phyloP scores from a whole-genome alignment of 257 asterid genomes.

The Anisodus acutangulus region DNA sequence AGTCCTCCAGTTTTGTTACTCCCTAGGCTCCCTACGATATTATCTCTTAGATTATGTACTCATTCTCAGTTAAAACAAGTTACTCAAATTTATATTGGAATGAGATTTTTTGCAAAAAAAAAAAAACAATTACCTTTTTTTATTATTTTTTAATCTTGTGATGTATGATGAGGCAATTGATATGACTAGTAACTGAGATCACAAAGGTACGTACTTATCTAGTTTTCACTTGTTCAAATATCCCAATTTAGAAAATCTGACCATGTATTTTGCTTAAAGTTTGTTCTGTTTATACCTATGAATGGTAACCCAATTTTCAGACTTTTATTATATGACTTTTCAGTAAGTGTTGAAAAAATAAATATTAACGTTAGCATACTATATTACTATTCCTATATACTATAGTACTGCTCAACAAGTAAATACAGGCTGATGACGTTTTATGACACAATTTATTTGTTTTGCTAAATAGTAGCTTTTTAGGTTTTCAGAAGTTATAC shows the following conservation, averaged over 20 bases:
- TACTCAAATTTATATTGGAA: background rate
- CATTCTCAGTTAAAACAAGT: slow-evolving; percentile 24
- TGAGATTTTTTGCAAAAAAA: background rate
- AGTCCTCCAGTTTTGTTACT: slow-evolving; percentile 11
- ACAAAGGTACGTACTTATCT: background rate
- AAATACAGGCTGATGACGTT: slow-evolving; percentile 18
- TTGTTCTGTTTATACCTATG: background rate
- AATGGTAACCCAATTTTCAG: background rate
- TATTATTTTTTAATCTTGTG: background rate
- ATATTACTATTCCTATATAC: background rate
- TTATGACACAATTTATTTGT: background rate
- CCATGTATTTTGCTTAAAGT: slow-evolving; percentile 24
- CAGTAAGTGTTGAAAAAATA: slow-evolving; percentile 3
- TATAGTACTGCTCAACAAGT: background rate
- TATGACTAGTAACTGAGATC: slow-evolving; percentile 26
- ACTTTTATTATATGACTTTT: slow-evolving; percentile 1
- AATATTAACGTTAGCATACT: background rate
- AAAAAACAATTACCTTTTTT: no score
- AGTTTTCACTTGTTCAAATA: slow-evolving; percentile 16
- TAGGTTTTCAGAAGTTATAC: background rate
- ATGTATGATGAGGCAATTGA: slow-evolving; percentile 22
- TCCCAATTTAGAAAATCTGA: background rate
- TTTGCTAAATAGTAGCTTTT: background rate
- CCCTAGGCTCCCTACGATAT: slow-evolving; percentile 27
- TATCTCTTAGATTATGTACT: slow-evolving; percentile 27